Percentiles rank a stretch among this genome's conserved stretches.
Conservation (phyloP, 2,329 filamentous ascomycete species). For the Exophiala calicioides region DNA sequence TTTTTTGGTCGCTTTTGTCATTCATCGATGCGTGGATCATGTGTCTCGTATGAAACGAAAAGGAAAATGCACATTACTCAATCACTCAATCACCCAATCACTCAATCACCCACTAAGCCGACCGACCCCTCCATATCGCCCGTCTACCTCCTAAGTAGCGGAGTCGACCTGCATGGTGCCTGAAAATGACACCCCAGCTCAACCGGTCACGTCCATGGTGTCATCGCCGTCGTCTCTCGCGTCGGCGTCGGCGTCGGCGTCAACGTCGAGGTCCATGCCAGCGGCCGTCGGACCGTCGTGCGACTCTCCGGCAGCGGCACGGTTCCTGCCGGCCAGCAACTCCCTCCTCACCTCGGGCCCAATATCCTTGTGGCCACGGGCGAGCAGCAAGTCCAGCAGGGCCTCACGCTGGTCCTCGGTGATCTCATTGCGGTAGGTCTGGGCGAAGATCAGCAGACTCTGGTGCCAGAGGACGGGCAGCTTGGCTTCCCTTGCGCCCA, state of each 20-base stretch:
- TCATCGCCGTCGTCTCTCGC: slow-evolving; percentile 36
- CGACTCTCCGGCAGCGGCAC: slow-evolving; percentile 64
- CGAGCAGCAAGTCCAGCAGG: slow-evolving; percentile 80
- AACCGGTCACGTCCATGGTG: slow-evolving; percentile 27
- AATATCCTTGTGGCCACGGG: slow-evolving; percentile 82
- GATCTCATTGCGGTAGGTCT: slow-evolving; percentile 93
- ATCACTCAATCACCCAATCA: too few relatives aligned
- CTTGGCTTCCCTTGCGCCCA: slow-evolving; percentile 55
- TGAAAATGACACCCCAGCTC: neutral
- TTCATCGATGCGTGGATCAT: too few relatives aligned
- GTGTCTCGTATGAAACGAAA: too few relatives aligned
- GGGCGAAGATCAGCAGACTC: slow-evolving; percentile 85
- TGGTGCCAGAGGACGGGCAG: slow-evolving; percentile 97
- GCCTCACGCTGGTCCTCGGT: slow-evolving; percentile 94
- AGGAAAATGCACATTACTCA: too few relatives aligned
- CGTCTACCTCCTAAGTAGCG: too few relatives aligned
- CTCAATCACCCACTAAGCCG: too few relatives aligned
- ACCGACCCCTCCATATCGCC: too few relatives aligned
- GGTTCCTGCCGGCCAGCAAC: slow-evolving; percentile 79
- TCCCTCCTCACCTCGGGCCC: slow-evolving; percentile 89
- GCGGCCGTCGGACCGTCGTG: too few relatives aligned
- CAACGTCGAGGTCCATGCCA: slow-evolving; percentile 79
- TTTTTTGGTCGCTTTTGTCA: too few relatives aligned
- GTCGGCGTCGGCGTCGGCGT: slow-evolving; percentile 91
- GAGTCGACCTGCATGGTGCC: neutral